phyloP scores from a whole-genome alignment of 495 filamentous ascomycete genomes.

The Aeminium ludgeri region DNA sequence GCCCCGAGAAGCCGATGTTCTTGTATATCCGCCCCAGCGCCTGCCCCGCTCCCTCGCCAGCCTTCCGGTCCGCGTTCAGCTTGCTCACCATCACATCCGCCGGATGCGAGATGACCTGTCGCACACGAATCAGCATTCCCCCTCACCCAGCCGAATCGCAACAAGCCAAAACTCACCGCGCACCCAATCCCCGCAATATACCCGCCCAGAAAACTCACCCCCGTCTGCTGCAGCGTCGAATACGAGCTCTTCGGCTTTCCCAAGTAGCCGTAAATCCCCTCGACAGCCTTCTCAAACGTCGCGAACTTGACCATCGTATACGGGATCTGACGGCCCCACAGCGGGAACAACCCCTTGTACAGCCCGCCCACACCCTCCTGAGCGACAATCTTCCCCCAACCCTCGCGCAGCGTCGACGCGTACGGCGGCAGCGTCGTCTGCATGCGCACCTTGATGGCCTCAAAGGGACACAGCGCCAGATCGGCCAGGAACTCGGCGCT shows the following conservation, averaged over 20 bases:
- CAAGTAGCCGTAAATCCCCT: conserved; percentile 41
- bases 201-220: conserved; percentile 50
- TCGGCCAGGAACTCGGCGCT: conserved; percentile 55
- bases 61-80: conserved; percentile 47
- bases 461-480: conserved; percentile 48
- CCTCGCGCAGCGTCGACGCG: conserved; percentile 43
- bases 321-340: conserved; percentile 57
- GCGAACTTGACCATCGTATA: conserved; percentile 69
- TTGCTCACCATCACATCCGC: conserved; percentile 63
- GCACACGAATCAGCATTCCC: too few species aligned
- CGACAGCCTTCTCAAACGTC: conserved; percentile 54
- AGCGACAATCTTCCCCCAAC: conserved; percentile 40
- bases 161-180: conserved; percentile 46
- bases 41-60: conserved; percentile 44
- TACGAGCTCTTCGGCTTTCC: conserved; percentile 50
- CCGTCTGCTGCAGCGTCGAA: conserved; percentile 46
- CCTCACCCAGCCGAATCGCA: too few species aligned
- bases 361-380: too few species aligned
- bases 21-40: conserved; percentile 50
- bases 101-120: conserved; percentile 52
- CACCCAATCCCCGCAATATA: conserved; percentile 59
- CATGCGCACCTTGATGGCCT: conserved; percentile 59
- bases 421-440: conserved; percentile 53
- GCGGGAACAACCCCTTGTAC: conserved; percentile 52
- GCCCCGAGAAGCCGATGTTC: conserved; percentile 52